Evolutionary conservation across 225 moss, liverwort and hornwort genomes (phyloP).

Genomic region (Climacium dendroides): DNA sequence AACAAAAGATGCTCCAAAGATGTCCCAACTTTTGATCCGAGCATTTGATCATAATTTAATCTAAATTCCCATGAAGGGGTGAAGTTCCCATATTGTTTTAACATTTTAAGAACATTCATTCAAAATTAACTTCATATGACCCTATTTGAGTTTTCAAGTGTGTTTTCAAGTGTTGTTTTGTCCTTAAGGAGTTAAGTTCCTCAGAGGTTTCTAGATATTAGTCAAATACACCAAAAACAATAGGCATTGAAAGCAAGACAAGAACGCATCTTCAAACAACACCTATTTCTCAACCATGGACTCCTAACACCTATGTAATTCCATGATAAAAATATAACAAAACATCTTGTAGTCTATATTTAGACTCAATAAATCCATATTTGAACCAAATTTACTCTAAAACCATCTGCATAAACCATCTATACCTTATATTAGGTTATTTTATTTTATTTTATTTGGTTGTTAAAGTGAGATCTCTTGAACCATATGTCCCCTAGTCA

Average conservation of each 20-base stretch:
- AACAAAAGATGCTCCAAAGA: background rate
- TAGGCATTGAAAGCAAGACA: background rate
- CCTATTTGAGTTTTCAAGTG: background rate
- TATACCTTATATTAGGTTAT: rapidly evolving
- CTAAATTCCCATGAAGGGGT: background rate
- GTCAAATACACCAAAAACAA: background rate
- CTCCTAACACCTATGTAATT: background rate
- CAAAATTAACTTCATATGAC: background rate
- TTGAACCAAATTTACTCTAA: too few relatives aligned
- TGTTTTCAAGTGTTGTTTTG: too few relatives aligned
- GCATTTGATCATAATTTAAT: background rate
- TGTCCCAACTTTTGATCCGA: too few relatives aligned
- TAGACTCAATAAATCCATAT: too few relatives aligned
- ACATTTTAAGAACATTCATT: background rate
- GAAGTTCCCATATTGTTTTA: too few relatives aligned
- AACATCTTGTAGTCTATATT: background rate
- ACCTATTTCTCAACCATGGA: too few relatives aligned
- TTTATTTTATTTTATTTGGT: too few relatives aligned
- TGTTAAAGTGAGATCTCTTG: too few relatives aligned
- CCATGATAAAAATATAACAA: background rate
- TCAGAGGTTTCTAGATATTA: background rate
- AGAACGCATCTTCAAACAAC: background rate
- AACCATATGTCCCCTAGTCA: too few relatives aligned
- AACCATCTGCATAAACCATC: background rate
- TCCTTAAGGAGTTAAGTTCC: background rate